Conservation (phyloP, 1,284 basidiomycete genomes). For the Gymnopus androsaceus region DNA sequence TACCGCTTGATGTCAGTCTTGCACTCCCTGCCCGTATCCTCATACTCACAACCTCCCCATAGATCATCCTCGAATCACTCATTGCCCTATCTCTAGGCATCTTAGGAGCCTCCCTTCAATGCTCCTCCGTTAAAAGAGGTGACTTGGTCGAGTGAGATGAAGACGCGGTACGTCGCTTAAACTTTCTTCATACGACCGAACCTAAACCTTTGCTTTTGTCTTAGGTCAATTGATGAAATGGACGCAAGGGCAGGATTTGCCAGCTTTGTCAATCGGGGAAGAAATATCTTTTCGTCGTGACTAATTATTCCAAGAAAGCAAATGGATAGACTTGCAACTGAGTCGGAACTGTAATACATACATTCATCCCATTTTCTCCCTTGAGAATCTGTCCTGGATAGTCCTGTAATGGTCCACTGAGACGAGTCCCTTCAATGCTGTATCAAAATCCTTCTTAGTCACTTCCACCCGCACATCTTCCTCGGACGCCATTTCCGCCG, state of each 20-base stretch:
- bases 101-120: constrained; percentile 68
- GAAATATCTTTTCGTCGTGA: constrained; percentile 35
- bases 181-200: constrained; percentile 5
- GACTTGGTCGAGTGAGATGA: constrained; percentile 90
- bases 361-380: constrained; percentile 20
- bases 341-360: too few relatives aligned
- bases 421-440: constrained; percentile 74
- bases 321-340: too few relatives aligned
- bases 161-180: constrained; percentile 55
- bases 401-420: constrained; percentile 88
- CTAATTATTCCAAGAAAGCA: too few relatives aligned
- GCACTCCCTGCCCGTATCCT: background rate
- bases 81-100: constrained; percentile 68
- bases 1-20: constrained; percentile 59
- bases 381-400: constrained; percentile 75
- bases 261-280: constrained; percentile 68
- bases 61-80: constrained; percentile 75
- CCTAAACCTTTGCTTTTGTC: background rate
- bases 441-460: constrained; percentile 71
- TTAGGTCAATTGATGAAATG: constrained; percentile 78
- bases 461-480: constrained; percentile 84
- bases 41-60: constrained; percentile 1
- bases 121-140: constrained; percentile 76
- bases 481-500: constrained; percentile 79
- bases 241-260: constrained; percentile 74